A percentile compares a stretch with the other conserved stretches of the same genome.
These are phyloP conservation scores for Diaporthe batatas DNA, from an alignment of 2,329 filamentous ascomycete genomes.

Conservation along the genomic window DNA sequence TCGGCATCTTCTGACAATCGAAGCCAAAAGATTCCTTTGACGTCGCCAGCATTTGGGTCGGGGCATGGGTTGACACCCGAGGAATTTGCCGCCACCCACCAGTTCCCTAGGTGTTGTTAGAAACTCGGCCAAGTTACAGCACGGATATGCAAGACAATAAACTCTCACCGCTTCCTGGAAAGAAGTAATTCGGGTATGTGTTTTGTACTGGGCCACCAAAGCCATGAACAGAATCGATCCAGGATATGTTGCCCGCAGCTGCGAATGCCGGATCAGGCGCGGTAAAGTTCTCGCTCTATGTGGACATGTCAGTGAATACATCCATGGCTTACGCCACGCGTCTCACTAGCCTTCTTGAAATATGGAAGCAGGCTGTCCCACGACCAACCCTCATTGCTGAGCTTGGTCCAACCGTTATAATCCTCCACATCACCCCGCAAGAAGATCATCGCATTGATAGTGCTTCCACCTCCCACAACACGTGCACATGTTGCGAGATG, in stretches of 20 bases:
- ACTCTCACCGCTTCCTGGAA: slow-evolving; percentile 3
- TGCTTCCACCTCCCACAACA: slow-evolving; percentile 53
- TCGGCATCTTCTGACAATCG: not conserved
- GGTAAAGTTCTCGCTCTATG: slow-evolving; percentile 20
- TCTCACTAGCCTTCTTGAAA: slow-evolving; percentile 4
- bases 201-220: slow-evolving; percentile 48
- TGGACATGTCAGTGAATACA: not conserved
- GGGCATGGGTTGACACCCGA: not conserved
- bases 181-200: slow-evolving; percentile 52
- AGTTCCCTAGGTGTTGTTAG: not conserved
- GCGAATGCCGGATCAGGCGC: slow-evolving; percentile 43
- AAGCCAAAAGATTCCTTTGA: slow-evolving; percentile 16
- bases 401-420: not conserved
- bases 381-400: not conserved
- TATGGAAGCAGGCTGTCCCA: slow-evolving; percentile 16
- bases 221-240: slow-evolving; percentile 48
- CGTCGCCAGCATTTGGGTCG: slow-evolving; percentile 9
- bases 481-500: slow-evolving; percentile 45
- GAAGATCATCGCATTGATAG: slow-evolving; percentile 55
- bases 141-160: accelerated
- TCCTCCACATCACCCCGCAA: slow-evolving; percentile 50
- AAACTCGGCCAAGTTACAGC: too few species aligned
- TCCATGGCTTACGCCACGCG: not conserved
- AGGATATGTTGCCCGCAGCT: slow-evolving; percentile 48
- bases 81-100: slow-evolving; percentile 1